Conservation (phyloP, 1,139 yeast genomes). For the Yamadazyma aaseri region DNA sequence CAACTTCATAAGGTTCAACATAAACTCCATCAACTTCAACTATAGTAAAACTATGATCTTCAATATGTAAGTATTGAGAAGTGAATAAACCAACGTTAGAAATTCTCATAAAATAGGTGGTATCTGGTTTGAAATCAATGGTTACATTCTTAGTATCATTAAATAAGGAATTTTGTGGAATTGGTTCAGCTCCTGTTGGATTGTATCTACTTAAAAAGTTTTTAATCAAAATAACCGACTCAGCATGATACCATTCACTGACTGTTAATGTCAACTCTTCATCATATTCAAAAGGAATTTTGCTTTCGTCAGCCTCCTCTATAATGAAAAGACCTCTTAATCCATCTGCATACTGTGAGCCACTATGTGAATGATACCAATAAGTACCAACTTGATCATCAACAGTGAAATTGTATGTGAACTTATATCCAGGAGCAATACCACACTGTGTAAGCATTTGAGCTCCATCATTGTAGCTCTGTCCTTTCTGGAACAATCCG, state of each 20-base stretch:
- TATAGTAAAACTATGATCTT: constrained; percentile 77
- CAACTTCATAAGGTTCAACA: constrained; percentile 63
- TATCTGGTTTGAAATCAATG: constrained; percentile 72
- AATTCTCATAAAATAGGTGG: constrained; percentile 74
- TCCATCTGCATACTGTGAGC: constrained; percentile 89
- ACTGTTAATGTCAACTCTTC: constrained; percentile 70
- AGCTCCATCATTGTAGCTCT: constrained; percentile 84
- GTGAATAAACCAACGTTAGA: constrained; percentile 85
- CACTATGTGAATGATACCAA: constrained; percentile 94
- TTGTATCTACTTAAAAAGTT: constrained; percentile 67
- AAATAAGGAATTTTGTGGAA: constrained; percentile 75
- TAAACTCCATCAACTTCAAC: constrained; percentile 83
- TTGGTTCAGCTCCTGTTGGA: constrained; percentile 97
- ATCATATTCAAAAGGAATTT: constrained; percentile 57
- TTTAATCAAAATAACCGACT: constrained; percentile 50
- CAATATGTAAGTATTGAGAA: constrained; percentile 81
- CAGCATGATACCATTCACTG: constrained; percentile 83
- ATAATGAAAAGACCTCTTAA: constrained; percentile 79
- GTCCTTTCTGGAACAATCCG: constrained; percentile 80
- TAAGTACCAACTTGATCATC: constrained; percentile 79
- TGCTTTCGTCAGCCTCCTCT: constrained; percentile 45
- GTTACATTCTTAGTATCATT: constrained; percentile 75
- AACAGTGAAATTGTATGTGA: constrained; percentile 78
- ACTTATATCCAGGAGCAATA: constrained; percentile 67
- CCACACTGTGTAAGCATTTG: constrained; percentile 87